Evolutionary conservation across 2,329 filamentous ascomycete genomes (phyloP).

Genomic region (Penicillium capsulatum): DNA sequence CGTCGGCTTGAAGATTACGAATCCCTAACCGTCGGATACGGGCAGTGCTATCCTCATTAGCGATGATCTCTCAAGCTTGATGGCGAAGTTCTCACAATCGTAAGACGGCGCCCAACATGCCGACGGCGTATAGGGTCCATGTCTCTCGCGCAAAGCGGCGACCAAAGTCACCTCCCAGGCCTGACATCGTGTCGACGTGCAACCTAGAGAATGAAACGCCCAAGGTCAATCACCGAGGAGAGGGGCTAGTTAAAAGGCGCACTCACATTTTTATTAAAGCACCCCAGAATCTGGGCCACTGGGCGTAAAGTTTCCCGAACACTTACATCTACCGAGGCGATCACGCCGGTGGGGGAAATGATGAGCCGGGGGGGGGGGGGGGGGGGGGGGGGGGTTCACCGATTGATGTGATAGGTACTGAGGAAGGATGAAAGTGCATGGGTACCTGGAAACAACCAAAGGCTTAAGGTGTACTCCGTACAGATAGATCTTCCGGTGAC

Average conservation of each 20-base stretch:
- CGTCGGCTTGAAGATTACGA: slow-evolving; percentile 52
- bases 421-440: slow-evolving; percentile 7
- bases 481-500: slow-evolving; percentile 11
- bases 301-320: slow-evolving; percentile 13
- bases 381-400: slow-evolving; percentile 11
- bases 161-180: slow-evolving; percentile 27
- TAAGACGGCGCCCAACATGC: slow-evolving; percentile 34
- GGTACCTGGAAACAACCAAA: background rate
- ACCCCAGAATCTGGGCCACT: background rate
- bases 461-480: slow-evolving; percentile 13
- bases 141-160: slow-evolving; percentile 34
- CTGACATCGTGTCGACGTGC: slow-evolving; percentile 26
- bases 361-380: too few species aligned
- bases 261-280: slow-evolving; percentile 2
- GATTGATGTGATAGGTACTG: slow-evolving; percentile 12
- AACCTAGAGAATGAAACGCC: slow-evolving; percentile 12
- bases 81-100: slow-evolving; percentile 38
- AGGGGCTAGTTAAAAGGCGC: slow-evolving; percentile 6
- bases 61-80: background rate
- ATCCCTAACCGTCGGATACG: slow-evolving; percentile 44
- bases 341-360: too few species aligned
- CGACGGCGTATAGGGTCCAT: slow-evolving; percentile 41
- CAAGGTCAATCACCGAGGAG: slow-evolving; percentile 2
- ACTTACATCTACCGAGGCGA: slow-evolving; percentile 13
- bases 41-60: slow-evolving; percentile 28